phyloP scores from a whole-genome alignment of 2,329 filamentous ascomycete genomes.

The Aspergillus ibericus region DNA sequence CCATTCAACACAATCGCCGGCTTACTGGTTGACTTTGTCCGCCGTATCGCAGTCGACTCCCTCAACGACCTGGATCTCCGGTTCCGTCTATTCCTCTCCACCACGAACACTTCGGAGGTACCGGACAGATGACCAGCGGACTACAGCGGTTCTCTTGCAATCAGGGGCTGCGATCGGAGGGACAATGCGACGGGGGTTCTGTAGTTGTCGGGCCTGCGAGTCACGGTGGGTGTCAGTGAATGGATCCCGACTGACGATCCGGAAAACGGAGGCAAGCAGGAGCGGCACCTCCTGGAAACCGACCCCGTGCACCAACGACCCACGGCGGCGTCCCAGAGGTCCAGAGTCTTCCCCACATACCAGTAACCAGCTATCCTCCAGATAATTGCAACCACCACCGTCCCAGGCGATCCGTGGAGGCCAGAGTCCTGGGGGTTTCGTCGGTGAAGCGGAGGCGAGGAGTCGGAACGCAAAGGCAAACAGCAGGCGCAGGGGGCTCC shows the following conservation, averaged over 20 bases:
- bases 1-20: background rate
- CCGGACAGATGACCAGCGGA: background rate
- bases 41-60: background rate
- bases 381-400: background rate
- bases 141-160: background rate
- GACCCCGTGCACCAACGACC: constrained; percentile 2
- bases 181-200: background rate
- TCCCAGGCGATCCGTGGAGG: background rate
- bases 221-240: constrained; percentile 6
- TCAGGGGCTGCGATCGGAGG: background rate
- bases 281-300: constrained; percentile 14
- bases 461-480: constrained; percentile 17
- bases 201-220: background rate
- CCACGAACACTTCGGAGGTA: background rate
- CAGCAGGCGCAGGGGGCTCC: constrained; percentile 19
- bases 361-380: background rate
- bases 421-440: constrained; percentile 12
- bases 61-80: background rate
- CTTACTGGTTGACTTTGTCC: background rate
- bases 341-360: background rate
- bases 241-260: constrained; percentile 8
- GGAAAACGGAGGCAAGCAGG: constrained; percentile 9
- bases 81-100: background rate
- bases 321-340: background rate
- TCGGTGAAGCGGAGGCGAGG: constrained; percentile 23